Conservation (phyloP, 495 filamentous ascomycete genomes). For the Viridothelium virens region DNA sequence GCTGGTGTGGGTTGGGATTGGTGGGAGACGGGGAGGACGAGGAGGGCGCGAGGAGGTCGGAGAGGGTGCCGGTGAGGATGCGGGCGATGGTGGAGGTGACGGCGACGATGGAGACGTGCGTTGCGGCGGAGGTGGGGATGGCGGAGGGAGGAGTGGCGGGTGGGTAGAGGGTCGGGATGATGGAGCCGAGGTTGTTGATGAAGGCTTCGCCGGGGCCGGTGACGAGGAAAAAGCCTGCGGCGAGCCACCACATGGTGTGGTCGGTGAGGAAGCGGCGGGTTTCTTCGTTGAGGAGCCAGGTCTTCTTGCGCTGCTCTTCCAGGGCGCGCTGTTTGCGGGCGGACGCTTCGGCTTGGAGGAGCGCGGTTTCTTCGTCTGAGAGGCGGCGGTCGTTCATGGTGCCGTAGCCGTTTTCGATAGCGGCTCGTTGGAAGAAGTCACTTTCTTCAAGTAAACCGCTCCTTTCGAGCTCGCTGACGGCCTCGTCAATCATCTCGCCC, state of each 20-base stretch:
- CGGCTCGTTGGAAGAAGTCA: slow-evolving; percentile 47
- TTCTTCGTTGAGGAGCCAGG: slow-evolving; percentile 78
- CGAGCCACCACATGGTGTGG: slow-evolving; percentile 90
- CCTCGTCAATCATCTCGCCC: slow-evolving; percentile 73
- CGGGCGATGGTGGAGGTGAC: slow-evolving; percentile 85
- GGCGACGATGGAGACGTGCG: slow-evolving; percentile 85
- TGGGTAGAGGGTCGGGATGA: slow-evolving; percentile 77
- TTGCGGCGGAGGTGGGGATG: slow-evolving; percentile 56
- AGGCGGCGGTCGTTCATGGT: slow-evolving; percentile 44
- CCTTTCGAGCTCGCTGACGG: slow-evolving; percentile 70
- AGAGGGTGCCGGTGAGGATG: slow-evolving; percentile 73
- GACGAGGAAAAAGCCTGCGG: slow-evolving; percentile 84
- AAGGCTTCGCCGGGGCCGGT: slow-evolving; percentile 92
- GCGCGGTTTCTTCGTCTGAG: slow-evolving; percentile 43
- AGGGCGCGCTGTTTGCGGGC: slow-evolving; percentile 45
- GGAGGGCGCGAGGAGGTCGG: slow-evolving; percentile 76
- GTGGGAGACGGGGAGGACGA: slow-evolving; percentile 32
- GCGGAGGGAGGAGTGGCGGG: slow-evolving; percentile 36
- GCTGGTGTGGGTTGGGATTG: slow-evolving; percentile 19
- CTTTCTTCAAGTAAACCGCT: slow-evolving; percentile 74
- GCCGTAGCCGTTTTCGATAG: slow-evolving; percentile 43
- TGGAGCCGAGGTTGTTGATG: slow-evolving; percentile 92
- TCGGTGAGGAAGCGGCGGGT: slow-evolving; percentile 76
- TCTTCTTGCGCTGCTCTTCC: slow-evolving; percentile 67
- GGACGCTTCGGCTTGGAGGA: slow-evolving; percentile 41